Evolutionary conservation across 164 flowering plant species (phyloP), one percentile per base, ranked within the genome.

Genomic region (Macadamia integrifolia): DNA sequence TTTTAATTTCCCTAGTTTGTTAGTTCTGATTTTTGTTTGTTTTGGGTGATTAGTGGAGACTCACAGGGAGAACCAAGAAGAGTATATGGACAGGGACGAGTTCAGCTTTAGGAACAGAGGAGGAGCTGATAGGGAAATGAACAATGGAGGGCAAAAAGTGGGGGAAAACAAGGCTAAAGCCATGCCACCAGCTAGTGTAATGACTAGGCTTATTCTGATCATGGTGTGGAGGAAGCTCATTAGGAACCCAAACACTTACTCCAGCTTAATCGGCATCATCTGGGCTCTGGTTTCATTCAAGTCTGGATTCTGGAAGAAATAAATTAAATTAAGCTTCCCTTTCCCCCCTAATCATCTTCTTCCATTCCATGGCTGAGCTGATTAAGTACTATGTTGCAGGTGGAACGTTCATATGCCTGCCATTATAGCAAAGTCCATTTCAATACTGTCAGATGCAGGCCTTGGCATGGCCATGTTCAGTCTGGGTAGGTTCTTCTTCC

Each of bases 401-500:
- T 93, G 92, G 95, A 49, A 88, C 62, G 77, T 91, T 42, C 18
- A 82, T 69, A 91, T 93, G 98, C 98, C 98, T 65, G 90, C 86
- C 28, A 90, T 93, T 62, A 69, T 93, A 74, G 88, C 87, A 12
- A 64, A 81, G 81, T 91, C 97, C 78, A 91, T 93, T 61, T 79
- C 98, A 62, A 93, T 93, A 68, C 88, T 93, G 72, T 93, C 98
- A 52, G 97, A 93, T 85, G 97, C 98, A 72, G 98, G 98, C 2
- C 95, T 93, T 69, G 98, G 98, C 76, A 93, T 93, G 98, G 98
- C 98, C 74, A 93, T 93, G 98, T 93, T 93, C 82, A 90, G 98
- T 70, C 90, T 93, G 11, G 98, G 98, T 93, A 73, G 79, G 89
- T 86, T 66, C 29, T 23, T 43, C 32, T 49, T 49, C 17, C 57